These are phyloP conservation scores for Rhododendron ferrugineum DNA, from an alignment of 148 eudicot species.

Conservation along the genomic window DNA sequence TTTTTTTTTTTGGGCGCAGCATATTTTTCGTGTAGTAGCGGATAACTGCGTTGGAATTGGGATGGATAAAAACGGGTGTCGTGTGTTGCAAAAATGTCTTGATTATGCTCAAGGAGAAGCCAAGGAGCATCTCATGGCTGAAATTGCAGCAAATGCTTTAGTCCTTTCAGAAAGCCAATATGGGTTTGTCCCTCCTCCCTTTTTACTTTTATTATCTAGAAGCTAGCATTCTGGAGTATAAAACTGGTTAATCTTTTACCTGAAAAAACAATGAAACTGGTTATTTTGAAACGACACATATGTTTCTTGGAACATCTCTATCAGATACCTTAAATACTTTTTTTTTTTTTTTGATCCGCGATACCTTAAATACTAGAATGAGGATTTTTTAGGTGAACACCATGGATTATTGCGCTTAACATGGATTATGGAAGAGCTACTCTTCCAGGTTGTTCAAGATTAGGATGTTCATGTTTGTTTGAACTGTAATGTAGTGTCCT, in stretches of 20 bases:
- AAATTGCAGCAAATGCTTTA: conserved; percentile 29
- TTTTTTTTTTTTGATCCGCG: too few species aligned
- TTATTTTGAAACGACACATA: not conserved
- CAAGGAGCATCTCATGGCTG: conserved; percentile 16
- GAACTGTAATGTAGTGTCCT: too few species aligned
- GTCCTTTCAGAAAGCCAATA: conserved; percentile 33
- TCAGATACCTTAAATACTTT: too few species aligned
- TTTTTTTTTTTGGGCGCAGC: conserved; percentile 20
- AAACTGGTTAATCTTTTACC: not conserved
- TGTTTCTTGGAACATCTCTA: too few species aligned
- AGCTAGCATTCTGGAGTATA: too few species aligned
- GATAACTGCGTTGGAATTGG: conserved; percentile 35
- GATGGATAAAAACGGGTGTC: conserved; percentile 40
- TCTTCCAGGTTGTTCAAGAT: too few species aligned
- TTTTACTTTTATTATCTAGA: not conserved
- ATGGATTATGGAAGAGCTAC: too few species aligned
- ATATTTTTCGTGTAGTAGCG: conserved; percentile 24
- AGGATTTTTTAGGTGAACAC: too few species aligned
- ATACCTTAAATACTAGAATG: too few species aligned
- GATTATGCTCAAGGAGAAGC: conserved; percentile 20
- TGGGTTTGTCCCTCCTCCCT: conserved; percentile 29
- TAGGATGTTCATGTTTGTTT: too few species aligned
- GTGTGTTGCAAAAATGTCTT: conserved; percentile 36
- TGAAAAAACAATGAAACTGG: not conserved
- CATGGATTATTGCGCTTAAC: too few species aligned